These are phyloP conservation scores for Pichia inconspicua DNA, from an alignment of 1,139 yeast species.

Conservation along the genomic window DNA sequence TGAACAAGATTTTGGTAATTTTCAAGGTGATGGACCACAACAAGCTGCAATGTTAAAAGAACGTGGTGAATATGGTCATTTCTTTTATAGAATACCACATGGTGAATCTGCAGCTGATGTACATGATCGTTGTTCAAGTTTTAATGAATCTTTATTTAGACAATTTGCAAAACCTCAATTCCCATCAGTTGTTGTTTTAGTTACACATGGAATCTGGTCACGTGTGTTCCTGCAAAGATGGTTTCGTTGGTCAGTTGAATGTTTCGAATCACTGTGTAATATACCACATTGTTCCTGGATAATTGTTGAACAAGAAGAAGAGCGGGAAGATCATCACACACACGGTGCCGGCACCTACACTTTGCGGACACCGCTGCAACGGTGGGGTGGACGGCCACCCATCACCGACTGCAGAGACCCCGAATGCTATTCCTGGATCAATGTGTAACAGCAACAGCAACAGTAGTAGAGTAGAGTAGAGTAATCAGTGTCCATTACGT, in stretches of 20 bases:
- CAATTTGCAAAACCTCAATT: constrained; percentile 63
- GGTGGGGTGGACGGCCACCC: constrained; percentile 2
- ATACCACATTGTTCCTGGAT: constrained; percentile 79
- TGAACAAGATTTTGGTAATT: constrained; percentile 92
- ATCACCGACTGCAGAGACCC: not conserved
- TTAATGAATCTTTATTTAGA: constrained; percentile 77
- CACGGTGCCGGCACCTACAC: constrained; percentile 32
- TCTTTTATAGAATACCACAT: constrained; percentile 82
- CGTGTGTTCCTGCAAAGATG: constrained; percentile 87
- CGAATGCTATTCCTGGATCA: not conserved
- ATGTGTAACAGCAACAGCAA: too few species aligned
- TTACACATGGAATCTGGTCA: constrained; percentile 92
- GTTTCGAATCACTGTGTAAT: constrained; percentile 73
- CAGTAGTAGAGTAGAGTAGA: too few species aligned
- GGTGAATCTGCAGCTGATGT: constrained; percentile 97
- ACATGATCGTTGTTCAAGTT: constrained; percentile 81
- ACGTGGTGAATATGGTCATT: constrained; percentile 84
- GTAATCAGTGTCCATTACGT: too few species aligned
- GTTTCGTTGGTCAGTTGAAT: constrained; percentile 89
- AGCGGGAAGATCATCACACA: constrained; percentile 8
- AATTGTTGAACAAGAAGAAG: constrained; percentile 55
- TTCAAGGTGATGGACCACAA: constrained; percentile 68
- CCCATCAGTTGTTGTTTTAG: constrained; percentile 70
- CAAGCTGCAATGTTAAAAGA: constrained; percentile 77
- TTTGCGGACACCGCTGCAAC: constrained; percentile 28